Conservation (phyloP, 352 stramenopile species). For the Thalassiosira hispida region DNA sequence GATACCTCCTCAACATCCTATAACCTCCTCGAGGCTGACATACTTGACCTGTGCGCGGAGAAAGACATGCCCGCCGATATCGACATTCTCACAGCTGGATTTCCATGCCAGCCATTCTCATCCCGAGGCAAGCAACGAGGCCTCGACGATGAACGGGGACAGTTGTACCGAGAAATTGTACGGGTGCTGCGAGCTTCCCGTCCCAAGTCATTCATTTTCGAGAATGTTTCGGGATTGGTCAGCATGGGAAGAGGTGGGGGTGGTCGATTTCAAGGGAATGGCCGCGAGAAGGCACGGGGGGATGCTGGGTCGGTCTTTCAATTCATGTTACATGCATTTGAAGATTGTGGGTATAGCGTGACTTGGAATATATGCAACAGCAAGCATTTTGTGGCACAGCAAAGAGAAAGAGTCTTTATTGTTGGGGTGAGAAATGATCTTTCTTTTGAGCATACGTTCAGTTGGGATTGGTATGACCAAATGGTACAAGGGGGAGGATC, state of each 20-base stretch:
- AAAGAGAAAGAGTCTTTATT: slow-evolving; percentile 51
- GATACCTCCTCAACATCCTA: neutral
- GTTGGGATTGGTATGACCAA: slow-evolving; percentile 1
- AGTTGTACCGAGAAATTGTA: neutral
- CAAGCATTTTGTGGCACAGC: slow-evolving; percentile 38
- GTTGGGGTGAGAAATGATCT: slow-evolving; percentile 47
- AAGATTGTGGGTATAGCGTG: slow-evolving; percentile 45
- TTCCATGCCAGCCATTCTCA: slow-evolving; percentile 81
- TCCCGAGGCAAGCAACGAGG: neutral
- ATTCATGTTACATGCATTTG: slow-evolving; percentile 26
- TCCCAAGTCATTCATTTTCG: slow-evolving; percentile 70
- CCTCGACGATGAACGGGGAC: neutral
- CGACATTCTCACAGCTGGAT: slow-evolving; percentile 65
- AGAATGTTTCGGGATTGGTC: slow-evolving; percentile 78
- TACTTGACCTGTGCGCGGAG: neutral
- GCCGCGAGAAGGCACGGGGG: neutral
- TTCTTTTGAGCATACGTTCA: neutral
- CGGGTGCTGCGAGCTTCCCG: slow-evolving; percentile 56
- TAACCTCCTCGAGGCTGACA: neutral
- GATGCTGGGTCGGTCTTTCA: slow-evolving; percentile 15
- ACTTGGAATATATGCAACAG: slow-evolving; percentile 24
- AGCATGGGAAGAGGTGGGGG: slow-evolving; percentile 36
- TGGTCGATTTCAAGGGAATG: slow-evolving; percentile 1
- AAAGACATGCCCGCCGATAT: slow-evolving; percentile 28
- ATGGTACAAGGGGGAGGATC: neutral